phyloP scores from a whole-genome alignment of 1,139 yeast species.

The Geotrichum fermentans region DNA sequence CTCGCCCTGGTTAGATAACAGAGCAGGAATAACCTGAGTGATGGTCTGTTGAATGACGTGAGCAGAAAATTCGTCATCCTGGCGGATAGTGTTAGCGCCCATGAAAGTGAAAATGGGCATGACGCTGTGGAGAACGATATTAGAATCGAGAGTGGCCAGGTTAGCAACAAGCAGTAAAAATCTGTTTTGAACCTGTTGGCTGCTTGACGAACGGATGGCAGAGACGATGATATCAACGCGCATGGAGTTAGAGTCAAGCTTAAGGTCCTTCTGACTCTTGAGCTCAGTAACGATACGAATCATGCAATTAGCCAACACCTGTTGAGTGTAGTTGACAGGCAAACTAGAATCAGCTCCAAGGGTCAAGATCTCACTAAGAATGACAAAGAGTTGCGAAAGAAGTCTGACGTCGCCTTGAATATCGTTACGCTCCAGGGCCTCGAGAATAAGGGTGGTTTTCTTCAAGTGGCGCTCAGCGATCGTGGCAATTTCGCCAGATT shows the following conservation, averaged over 20 bases:
- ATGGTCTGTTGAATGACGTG: slow-evolving; percentile 92
- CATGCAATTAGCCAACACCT: slow-evolving; percentile 84
- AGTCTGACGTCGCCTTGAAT: slow-evolving; percentile 50
- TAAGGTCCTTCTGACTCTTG: slow-evolving; percentile 30
- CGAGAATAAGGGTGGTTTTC: slow-evolving; percentile 73
- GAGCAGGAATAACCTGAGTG: slow-evolving; percentile 84
- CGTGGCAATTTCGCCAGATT: slow-evolving; percentile 57
- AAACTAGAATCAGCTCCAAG: slow-evolving; percentile 86
- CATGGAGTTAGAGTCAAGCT: slow-evolving; percentile 60
- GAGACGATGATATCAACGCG: slow-evolving; percentile 89
- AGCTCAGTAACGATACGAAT: slow-evolving; percentile 53
- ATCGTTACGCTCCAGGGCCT: slow-evolving; percentile 59
- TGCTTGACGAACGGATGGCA: slow-evolving; percentile 78
- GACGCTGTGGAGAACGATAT: slow-evolving; percentile 85
- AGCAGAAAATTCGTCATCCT: slow-evolving; percentile 92
- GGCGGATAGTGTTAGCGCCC: slow-evolving; percentile 97
- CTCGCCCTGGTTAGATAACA: slow-evolving; percentile 57
- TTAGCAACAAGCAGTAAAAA: slow-evolving; percentile 79
- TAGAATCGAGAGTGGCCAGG: slow-evolving; percentile 84
- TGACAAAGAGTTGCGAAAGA: slow-evolving; percentile 51
- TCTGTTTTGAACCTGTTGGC: slow-evolving; percentile 93
- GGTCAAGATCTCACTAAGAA: slow-evolving; percentile 80
- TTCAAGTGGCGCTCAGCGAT: slow-evolving; percentile 75
- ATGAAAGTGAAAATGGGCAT: slow-evolving; percentile 98
- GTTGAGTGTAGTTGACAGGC: slow-evolving; percentile 88